phyloP scores from a whole-genome alignment of 441 rosid species.

The Erysimum cheiri region DNA sequence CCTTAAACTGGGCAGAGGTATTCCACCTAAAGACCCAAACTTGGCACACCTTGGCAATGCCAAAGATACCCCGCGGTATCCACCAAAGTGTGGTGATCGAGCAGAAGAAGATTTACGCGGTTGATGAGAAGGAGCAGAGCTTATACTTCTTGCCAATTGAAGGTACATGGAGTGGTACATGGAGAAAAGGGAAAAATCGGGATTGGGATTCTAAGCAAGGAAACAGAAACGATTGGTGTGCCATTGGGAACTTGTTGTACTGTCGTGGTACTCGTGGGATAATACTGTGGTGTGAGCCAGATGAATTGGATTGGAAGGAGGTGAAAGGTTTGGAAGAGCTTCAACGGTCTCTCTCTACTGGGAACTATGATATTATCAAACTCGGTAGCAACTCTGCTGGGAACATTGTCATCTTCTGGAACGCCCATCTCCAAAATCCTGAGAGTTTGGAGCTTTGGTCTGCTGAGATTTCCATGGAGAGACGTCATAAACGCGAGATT shows the following conservation, averaged over 20 bases:
- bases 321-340: background rate
- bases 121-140: constrained; percentile 7
- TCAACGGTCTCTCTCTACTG: no score
- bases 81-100: constrained; percentile 10
- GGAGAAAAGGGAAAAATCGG: background rate
- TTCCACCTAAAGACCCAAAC: background rate
- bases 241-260: background rate
- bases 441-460: background rate
- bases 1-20: constrained; percentile 17
- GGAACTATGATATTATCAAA: background rate
- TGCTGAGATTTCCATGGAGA: background rate
- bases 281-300: background rate
- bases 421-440: background rate
- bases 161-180: background rate
- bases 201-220: background rate
- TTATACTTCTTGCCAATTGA: constrained; percentile 1
- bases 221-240: constrained; percentile 2
- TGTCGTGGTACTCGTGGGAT: background rate
- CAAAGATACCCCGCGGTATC: background rate
- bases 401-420: background rate
- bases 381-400: background rate
- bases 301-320: background rate
- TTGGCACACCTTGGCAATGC: background rate
- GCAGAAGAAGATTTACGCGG: background rate
- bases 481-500: background rate